Base-by-base conservation (phyloP, 2,329 filamentous ascomycete species). In the Dryadomyces quercus-mongolicae region DNA sequence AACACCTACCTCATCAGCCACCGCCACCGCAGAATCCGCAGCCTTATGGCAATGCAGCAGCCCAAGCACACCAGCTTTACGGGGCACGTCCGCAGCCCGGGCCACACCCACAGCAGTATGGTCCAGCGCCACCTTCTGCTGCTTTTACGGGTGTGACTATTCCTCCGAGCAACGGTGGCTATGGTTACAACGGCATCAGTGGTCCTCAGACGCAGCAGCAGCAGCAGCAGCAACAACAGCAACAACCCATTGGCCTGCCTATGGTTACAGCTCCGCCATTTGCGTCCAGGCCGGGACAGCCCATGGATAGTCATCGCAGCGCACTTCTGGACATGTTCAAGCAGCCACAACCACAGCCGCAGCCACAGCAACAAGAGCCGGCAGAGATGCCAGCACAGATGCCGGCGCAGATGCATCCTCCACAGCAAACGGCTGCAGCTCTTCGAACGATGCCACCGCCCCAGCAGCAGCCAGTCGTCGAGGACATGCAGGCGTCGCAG, bases 321-420 rank as follows among this genome's bases (percentile, higher is more conserved):
- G 55, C 59, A 12, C 51, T 62, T 1, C 45, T 62, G 1, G 57
- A 52, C 45, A 61, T 61, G 68, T 80, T 82, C 65, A 79, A 77
- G 57, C 72, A 72, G 58, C 56, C 59, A 2, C 60, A 63, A 16
- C 60, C 65, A 5, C 59, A 61, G 2, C 51, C 31, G 31, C 44
- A 47, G 21, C 48, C 44, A 3, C 20, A n/a, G 16, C 25, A 22
- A 21, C 38, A 16, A 52, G 6, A 20, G 43, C 22, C 25, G 8
- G 25, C 25, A 31, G 25, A 8, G 8, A 31, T n/a, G n/a, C 25
- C 25, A 8, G 25, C 25, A 8, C 4, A 31, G 25, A 31, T 31
- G 25, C 25, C 25, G 25, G 25, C 25, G 25, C 25, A 31, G 25
- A 31, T 31, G 25, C 25, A n/a, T n/a, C n/a, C n/a, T n/a, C n/a